These are phyloP conservation scores for Coemansia sp. DNA, from an alignment of 192 early-diverging fungal genomes.

Conservation along the genomic window DNA sequence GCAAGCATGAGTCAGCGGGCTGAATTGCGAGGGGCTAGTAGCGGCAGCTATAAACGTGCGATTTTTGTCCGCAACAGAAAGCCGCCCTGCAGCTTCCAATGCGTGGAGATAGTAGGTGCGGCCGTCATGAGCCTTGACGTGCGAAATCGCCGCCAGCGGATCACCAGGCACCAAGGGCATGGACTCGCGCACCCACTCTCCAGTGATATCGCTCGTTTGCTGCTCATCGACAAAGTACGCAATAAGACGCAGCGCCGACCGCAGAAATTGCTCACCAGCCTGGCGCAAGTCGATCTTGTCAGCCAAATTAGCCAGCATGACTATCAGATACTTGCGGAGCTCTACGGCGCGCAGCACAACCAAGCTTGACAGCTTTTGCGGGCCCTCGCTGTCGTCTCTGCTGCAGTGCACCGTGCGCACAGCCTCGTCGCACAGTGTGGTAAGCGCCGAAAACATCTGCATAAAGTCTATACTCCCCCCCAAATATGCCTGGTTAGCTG, in stretches of 20 bases:
- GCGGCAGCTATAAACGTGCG: conserved; percentile 12
- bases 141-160: conserved; percentile 3
- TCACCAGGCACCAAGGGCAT: conserved; percentile 6
- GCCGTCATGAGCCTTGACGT: conserved; percentile 32
- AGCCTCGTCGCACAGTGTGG: conserved; percentile 23
- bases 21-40: conserved; percentile 1
- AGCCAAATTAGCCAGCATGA: conserved; percentile 40
- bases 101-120: conserved; percentile 43
- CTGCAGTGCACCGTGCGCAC: conserved; percentile 4
- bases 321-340: conserved; percentile 41
- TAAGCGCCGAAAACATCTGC: conserved; percentile 19
- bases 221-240: conserved; percentile 49
- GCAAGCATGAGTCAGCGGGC: conserved; percentile 36
- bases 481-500: conserved; percentile 45
- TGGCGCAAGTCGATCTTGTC: conserved; percentile 31
- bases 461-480: conserved; percentile 44
- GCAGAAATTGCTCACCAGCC: conserved; percentile 15
- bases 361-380: conserved; percentile 15
- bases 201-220: conserved; percentile 27
- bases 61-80: conserved; percentile 33
- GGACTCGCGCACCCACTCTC: conserved; percentile 33
- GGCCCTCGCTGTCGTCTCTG: neutral
- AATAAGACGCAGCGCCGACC: conserved; percentile 29
- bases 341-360: conserved; percentile 44
- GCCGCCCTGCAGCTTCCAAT: conserved; percentile 36